A percentile compares a stretch with the other conserved stretches of the same genome.
phyloP scores from a whole-genome alignment of 805 yeast species.

The Lachancea sp. region DNA sequence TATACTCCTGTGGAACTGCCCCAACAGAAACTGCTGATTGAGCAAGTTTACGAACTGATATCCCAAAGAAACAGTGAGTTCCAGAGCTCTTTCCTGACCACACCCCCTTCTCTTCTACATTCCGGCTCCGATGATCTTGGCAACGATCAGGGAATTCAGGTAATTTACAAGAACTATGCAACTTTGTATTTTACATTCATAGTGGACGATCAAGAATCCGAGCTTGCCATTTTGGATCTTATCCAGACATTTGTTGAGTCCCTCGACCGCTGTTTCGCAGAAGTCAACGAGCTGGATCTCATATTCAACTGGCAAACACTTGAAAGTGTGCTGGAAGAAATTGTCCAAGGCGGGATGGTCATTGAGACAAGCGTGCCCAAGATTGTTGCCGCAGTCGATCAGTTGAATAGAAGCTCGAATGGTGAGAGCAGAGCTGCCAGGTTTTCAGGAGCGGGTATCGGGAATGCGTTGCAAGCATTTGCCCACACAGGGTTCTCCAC shows the following conservation, averaged over 20 bases:
- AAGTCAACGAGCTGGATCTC: slow-evolving; percentile 90
- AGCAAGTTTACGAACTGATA: slow-evolving; percentile 76
- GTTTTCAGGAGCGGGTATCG: slow-evolving; percentile 21
- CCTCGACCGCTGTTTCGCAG: slow-evolving; percentile 83
- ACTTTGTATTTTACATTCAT: slow-evolving; percentile 93
- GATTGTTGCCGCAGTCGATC: slow-evolving; percentile 77
- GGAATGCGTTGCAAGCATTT: slow-evolving; percentile 30
- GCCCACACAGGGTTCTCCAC: slow-evolving; percentile 31
- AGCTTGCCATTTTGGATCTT: slow-evolving; percentile 85
- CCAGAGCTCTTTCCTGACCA: slow-evolving; percentile 85
- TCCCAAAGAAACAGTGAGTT: slow-evolving; percentile 55
- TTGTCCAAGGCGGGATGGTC: slow-evolving; percentile 97
- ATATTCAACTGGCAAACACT: slow-evolving; percentile 99
- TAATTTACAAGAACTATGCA: slow-evolving; percentile 90
- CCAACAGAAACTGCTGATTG: slow-evolving; percentile 71
- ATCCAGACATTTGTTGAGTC: slow-evolving; percentile 97
- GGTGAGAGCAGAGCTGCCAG: slow-evolving; percentile 20
- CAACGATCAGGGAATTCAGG: slow-evolving; percentile 69
- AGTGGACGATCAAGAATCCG: slow-evolving; percentile 93
- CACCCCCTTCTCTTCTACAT: slow-evolving; percentile 63
- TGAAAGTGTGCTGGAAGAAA: slow-evolving; percentile 84
- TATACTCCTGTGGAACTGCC: slow-evolving; percentile 85
- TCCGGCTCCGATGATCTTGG: slow-evolving; percentile 32
- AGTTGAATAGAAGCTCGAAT: slow-evolving; percentile 31
- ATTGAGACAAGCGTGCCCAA: slow-evolving; percentile 80